Conservation (phyloP, 768 basidiomycete genomes). For the Boletus rex-veris region DNA sequence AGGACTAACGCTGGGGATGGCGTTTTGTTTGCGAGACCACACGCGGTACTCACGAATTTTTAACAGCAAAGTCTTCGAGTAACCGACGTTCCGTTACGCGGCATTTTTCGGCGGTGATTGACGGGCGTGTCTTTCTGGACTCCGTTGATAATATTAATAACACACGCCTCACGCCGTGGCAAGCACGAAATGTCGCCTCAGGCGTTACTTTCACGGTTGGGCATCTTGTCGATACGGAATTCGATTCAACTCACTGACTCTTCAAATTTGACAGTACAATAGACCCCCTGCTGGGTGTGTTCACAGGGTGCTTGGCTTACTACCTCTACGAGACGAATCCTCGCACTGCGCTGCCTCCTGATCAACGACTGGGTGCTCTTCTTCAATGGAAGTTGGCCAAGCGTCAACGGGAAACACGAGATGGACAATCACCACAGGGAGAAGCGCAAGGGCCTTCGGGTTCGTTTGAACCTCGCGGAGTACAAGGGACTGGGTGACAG, state of each 20-base stretch:
- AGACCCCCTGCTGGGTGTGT: slow-evolving; percentile 72
- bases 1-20: not conserved
- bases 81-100: slow-evolving; percentile 27
- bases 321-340: slow-evolving; percentile 81
- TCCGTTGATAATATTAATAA: not conserved
- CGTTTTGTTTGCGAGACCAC: slow-evolving; percentile 1
- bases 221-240: not conserved
- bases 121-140: not conserved
- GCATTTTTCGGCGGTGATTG: slow-evolving; percentile 24
- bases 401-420: slow-evolving; percentile 21
- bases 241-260: slow-evolving; percentile 2
- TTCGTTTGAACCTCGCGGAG: not conserved
- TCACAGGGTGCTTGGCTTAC: slow-evolving; percentile 76
- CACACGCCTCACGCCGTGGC: not conserved
- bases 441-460: not conserved
- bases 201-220: slow-evolving; percentile 33
- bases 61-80: slow-evolving; percentile 16
- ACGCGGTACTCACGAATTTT: slow-evolving; percentile 20
- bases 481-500: not conserved
- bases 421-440: not conserved
- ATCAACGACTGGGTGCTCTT: slow-evolving; percentile 53
- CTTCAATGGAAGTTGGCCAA: slow-evolving; percentile 66
- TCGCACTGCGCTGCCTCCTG: slow-evolving; percentile 56
- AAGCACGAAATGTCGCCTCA: slow-evolving; percentile 41
- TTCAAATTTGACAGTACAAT: slow-evolving; percentile 42